These are phyloP conservation scores for Lentinula guzmanii DNA, from an alignment of 768 basidiomycete genomes.

Conservation along the genomic window DNA sequence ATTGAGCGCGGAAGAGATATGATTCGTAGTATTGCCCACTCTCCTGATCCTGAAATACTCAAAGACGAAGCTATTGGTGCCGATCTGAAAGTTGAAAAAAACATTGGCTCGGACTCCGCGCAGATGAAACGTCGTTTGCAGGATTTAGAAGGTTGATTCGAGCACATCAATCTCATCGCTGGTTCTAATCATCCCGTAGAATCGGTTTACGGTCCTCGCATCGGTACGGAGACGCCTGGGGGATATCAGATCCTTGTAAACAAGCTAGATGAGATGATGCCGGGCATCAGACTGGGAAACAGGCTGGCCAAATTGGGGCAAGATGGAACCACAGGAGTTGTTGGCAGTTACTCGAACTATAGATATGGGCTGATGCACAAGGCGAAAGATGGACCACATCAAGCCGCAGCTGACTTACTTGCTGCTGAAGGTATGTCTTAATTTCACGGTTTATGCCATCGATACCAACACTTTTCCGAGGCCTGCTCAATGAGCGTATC, in stretches of 20 bases:
- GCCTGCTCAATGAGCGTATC: conserved; percentile 39
- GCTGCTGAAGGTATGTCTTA: conserved; percentile 17
- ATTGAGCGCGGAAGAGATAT: conserved; percentile 2
- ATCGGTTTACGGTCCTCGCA: conserved; percentile 32
- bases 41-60: neutral
- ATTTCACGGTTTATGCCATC: conserved; percentile 14
- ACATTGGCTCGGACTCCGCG: neutral
- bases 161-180: neutral
- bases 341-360: neutral
- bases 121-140: neutral
- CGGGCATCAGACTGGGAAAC: conserved; percentile 42
- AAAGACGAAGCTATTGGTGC: neutral
- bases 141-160: conserved; percentile 1
- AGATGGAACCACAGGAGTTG: neutral
- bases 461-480: conserved; percentile 21
- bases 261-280: conserved; percentile 34
- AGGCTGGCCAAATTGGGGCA: conserved; percentile 25
- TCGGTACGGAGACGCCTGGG: conserved; percentile 35
- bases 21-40: neutral
- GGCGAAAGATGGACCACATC: conserved; percentile 23
- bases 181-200: conserved; percentile 21
- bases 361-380: neutral
- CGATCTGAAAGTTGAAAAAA: neutral
- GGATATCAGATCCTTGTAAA: conserved; percentile 29
- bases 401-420: conserved; percentile 31